Percentiles rank a stretch among this genome's conserved stretches.
phyloP scores from a whole-genome alignment of 306 rosid genomes.

The Lathyrus aphaca region DNA sequence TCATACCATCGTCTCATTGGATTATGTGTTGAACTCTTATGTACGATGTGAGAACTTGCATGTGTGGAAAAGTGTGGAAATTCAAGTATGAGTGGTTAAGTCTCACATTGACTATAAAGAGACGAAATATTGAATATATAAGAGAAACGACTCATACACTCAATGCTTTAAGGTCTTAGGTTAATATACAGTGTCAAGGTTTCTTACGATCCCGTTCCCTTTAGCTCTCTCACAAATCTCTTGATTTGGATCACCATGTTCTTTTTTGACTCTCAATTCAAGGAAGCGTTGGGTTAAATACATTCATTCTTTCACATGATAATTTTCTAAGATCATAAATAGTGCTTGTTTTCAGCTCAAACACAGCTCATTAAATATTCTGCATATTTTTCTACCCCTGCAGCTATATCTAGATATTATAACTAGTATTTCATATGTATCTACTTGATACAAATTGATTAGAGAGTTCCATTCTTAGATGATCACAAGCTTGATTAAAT shows the following conservation, averaged over 20 bases:
- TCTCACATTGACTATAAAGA: too few species aligned
- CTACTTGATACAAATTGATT: constrained; percentile 3
- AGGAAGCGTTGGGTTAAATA: background rate
- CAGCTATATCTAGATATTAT: constrained; percentile 5
- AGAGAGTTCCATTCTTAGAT: background rate
- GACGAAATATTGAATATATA: too few species aligned
- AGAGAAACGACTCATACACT: too few species aligned
- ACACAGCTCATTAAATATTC: background rate
- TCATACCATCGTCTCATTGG: too few species aligned
- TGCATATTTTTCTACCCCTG: constrained; percentile 1
- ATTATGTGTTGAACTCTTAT: too few species aligned
- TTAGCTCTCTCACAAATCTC: too few species aligned
- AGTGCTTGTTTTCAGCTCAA: constrained; percentile 19
- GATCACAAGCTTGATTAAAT: constrained; percentile 11
- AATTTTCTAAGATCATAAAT: background rate
- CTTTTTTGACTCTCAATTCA: constrained; percentile 2
- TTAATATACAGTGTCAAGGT: too few species aligned
- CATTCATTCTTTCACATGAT: constrained; percentile 6
- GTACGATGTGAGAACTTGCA: too few species aligned
- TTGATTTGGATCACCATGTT: background rate
- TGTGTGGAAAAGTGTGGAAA: too few species aligned
- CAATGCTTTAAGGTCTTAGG: too few species aligned
- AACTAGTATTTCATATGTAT: background rate
- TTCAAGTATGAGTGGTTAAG: too few species aligned
- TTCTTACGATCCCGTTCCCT: too few species aligned